Percentiles rank a stretch among this genome's conserved stretches.
Evolutionary conservation across 306 rosid genomes (phyloP).

Genomic region (Fragaria ananassa): DNA sequence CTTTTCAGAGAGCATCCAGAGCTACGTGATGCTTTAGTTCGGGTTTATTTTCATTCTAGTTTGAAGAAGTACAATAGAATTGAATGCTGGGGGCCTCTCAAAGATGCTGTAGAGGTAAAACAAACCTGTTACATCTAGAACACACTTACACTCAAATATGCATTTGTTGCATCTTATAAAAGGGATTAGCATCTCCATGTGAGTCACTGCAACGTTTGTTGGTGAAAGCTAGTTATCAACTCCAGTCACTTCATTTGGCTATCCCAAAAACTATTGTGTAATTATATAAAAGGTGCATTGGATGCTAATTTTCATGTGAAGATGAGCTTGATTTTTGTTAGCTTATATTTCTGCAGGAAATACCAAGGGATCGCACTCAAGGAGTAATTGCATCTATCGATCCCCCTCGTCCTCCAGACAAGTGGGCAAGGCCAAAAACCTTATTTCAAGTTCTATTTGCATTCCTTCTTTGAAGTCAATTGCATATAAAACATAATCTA

Average conservation of each 20-base stretch:
- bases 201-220: neutral
- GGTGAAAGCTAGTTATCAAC: neutral
- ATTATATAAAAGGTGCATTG: neutral
- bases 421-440: constrained; percentile 61
- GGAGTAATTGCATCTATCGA: constrained; percentile 39
- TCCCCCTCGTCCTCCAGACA: constrained; percentile 27
- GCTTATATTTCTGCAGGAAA: constrained; percentile 42
- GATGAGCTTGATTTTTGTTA: neutral
- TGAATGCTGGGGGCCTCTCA: constrained; percentile 94
- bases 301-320: neutral
- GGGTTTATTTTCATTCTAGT: constrained; percentile 88
- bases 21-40: constrained; percentile 61
- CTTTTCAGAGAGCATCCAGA: constrained; percentile 66
- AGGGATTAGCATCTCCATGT: neutral
- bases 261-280: neutral
- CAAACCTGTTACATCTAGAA: neutral
- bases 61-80: constrained; percentile 63
- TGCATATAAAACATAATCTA: constrained; percentile 24
- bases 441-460: constrained; percentile 84
- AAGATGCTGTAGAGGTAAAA: constrained; percentile 72
- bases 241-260: neutral
- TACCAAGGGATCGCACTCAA: constrained; percentile 44
- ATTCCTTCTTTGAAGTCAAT: constrained; percentile 62
- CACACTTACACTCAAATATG: neutral
- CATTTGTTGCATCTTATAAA: neutral